These are phyloP conservation scores for Heteromeles arbutifolia DNA, from an alignment of 306 rosid species.

Conservation along the genomic window DNA sequence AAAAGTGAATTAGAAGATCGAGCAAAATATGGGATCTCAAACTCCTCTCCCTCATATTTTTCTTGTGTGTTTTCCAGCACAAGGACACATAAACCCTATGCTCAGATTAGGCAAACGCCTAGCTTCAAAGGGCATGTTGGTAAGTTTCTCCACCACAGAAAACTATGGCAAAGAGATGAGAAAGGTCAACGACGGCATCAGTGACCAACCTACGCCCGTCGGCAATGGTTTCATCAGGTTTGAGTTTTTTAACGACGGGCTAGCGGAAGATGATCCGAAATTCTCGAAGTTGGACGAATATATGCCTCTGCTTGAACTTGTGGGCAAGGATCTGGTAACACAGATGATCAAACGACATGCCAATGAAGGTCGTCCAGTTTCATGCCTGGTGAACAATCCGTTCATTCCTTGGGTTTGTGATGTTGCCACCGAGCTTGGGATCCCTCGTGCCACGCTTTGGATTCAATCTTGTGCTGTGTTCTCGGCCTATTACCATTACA, in stretches of 20 bases:
- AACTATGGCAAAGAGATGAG: constrained; percentile 22
- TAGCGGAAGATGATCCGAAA: background rate
- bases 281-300: background rate
- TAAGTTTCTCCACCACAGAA: constrained; percentile 39
- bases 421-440: constrained; percentile 23
- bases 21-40: background rate
- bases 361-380: constrained; percentile 14
- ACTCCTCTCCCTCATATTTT: constrained; percentile 32
- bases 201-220: constrained; percentile 1
- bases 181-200: constrained; percentile 12
- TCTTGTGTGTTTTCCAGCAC: constrained; percentile 45
- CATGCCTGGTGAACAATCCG: constrained; percentile 43
- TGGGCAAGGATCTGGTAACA: constrained; percentile 21
- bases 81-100: constrained; percentile 61
- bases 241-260: constrained; percentile 42
- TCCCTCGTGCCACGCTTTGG: constrained; percentile 57
- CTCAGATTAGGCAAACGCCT: constrained; percentile 44
- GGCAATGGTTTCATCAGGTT: constrained; percentile 42
- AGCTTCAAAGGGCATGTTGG: constrained; percentile 39
- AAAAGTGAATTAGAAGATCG: background rate
- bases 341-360: constrained; percentile 2
- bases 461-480: constrained; percentile 52
- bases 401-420: constrained; percentile 50
- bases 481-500: constrained; percentile 21
- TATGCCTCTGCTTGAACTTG: constrained; percentile 23